Evolutionary conservation across 495 filamentous ascomycete species (phyloP).

Genomic region (Aspergillus ellipticus): DNA sequence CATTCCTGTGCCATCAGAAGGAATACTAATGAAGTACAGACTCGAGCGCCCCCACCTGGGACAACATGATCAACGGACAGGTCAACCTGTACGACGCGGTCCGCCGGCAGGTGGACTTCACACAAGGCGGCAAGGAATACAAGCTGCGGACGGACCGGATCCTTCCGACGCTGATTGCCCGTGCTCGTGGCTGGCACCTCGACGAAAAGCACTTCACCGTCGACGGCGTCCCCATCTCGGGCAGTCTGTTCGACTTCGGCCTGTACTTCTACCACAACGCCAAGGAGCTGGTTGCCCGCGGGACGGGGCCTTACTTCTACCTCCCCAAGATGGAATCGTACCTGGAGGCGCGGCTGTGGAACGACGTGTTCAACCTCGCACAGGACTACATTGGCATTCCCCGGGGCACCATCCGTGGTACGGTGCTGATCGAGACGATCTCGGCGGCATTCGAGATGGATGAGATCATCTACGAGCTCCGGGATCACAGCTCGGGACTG

Average conservation of each 20-base stretch:
- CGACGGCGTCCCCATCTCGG: constrained; percentile 92
- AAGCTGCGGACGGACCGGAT: constrained; percentile 85
- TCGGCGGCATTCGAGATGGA: constrained; percentile 99
- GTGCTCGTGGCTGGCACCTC: constrained; percentile 89
- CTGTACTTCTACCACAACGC: constrained; percentile 99
- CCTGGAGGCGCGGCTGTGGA: constrained; percentile 96
- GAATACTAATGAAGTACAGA: constrained; percentile 48
- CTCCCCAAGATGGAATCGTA: constrained; percentile 99
- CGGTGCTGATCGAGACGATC: constrained; percentile 98
- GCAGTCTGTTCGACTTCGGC: constrained; percentile 93
- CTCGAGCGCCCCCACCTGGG: constrained; percentile 96
- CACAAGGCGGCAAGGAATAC: constrained; percentile 91
- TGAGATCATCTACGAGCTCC: constrained; percentile 99
- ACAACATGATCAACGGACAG: constrained; percentile 99
- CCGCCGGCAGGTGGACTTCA: constrained; percentile 93
- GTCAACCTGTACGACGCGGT: constrained; percentile 98
- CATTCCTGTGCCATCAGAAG: too few relatives aligned
- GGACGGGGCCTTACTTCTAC: constrained; percentile 96
- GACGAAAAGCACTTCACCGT: constrained; percentile 98
- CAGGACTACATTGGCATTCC: constrained; percentile 90
- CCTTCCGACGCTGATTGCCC: constrained; percentile 80
- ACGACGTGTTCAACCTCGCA: constrained; percentile 95
- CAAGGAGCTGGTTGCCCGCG: constrained; percentile 76
- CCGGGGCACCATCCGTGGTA: constrained; percentile 90
- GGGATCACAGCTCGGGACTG: constrained; percentile 91